Conservation (phyloP, 2,329 filamentous ascomycete species). For the Coniochaeta pulveracea region DNA sequence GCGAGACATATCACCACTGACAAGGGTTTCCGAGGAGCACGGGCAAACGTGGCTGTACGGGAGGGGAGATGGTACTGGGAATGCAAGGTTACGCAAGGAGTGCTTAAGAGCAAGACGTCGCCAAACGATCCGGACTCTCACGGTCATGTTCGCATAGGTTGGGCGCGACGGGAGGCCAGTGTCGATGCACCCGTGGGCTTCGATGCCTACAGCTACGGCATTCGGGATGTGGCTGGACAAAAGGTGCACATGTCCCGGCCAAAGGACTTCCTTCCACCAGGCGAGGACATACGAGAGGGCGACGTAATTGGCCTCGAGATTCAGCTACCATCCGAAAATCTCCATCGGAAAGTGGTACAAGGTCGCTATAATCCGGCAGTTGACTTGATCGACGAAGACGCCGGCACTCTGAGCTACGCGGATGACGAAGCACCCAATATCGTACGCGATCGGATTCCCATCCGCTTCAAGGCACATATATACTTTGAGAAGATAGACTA, state of each 20-base stretch:
- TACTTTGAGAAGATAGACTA: constrained; percentile 94
- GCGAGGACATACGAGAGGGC: constrained; percentile 72
- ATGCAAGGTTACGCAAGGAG: constrained; percentile 75
- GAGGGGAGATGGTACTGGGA: constrained; percentile 94
- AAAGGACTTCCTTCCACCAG: constrained; percentile 75
- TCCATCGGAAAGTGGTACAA: constrained; percentile 81
- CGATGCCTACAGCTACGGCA: constrained; percentile 86
- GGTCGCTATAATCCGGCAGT: constrained; percentile 81
- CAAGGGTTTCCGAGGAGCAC: constrained; percentile 84
- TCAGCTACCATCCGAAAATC: constrained; percentile 69
- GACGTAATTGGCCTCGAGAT: constrained; percentile 94
- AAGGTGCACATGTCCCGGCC: constrained; percentile 89
- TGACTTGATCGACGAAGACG: constrained; percentile 52
- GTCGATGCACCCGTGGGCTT: constrained; percentile 77
- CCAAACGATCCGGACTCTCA: constrained; percentile 35
- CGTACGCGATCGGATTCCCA: constrained; percentile 88
- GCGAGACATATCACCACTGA: constrained; percentile 75
- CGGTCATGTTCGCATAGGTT: constrained; percentile 73
- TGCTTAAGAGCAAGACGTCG: constrained; percentile 34
- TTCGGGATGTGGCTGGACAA: constrained; percentile 82
- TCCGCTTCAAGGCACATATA: constrained; percentile 84
- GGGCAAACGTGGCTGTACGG: constrained; percentile 80
- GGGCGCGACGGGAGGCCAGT: constrained; percentile 69
- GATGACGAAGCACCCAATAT: constrained; percentile 62
- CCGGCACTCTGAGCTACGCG: constrained; percentile 25